Conservation (phyloP, 371 early-diverging fungal genomes). For the Coemansia sp. region DNA sequence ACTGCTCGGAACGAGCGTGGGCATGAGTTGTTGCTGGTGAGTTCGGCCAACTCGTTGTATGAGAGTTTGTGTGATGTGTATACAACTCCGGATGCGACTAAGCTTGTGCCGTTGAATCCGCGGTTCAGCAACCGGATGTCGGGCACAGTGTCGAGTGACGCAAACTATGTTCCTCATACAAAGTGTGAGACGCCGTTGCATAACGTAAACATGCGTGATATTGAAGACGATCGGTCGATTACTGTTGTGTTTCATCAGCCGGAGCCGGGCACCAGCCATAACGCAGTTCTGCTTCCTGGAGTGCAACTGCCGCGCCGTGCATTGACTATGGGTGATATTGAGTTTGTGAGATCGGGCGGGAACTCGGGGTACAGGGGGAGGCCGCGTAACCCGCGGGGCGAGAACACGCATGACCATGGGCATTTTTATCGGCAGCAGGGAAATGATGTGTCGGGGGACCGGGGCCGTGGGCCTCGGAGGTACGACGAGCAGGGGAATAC, state of each 20-base stretch:
- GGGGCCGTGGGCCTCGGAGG: slow-evolving; percentile 44
- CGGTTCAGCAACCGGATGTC: slow-evolving; percentile 30
- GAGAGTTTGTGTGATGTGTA: slow-evolving; percentile 45
- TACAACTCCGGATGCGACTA: slow-evolving; percentile 4
- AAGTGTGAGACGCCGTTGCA: slow-evolving; percentile 36
- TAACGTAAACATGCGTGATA: slow-evolving; percentile 21
- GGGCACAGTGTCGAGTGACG: slow-evolving; percentile 31
- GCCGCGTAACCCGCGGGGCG: slow-evolving; percentile 21
- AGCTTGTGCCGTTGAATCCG: slow-evolving; percentile 23
- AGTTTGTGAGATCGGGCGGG: slow-evolving; percentile 49
- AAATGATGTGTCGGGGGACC: slow-evolving; percentile 48
- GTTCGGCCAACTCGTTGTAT: slow-evolving; percentile 43
- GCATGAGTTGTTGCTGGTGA: slow-evolving; percentile 63
- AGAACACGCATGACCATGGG: slow-evolving; percentile 49
- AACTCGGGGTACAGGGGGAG: slow-evolving; percentile 31
- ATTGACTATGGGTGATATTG: slow-evolving; percentile 36
- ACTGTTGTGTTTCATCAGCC: slow-evolving; percentile 43
- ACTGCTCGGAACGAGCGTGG: slow-evolving; percentile 70
- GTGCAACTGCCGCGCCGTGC: slow-evolving; percentile 29
- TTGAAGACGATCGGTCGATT: slow-evolving; percentile 45
- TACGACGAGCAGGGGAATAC: slow-evolving; percentile 45
- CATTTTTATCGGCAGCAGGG: slow-evolving; percentile 52
- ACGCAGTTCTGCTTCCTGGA: slow-evolving; percentile 39
- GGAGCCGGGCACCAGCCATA: slow-evolving; percentile 22
- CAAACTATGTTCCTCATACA: slow-evolving; percentile 46